Conservation (phyloP, 2,329 filamentous ascomycete species). For the Zasmidium cellare region DNA sequence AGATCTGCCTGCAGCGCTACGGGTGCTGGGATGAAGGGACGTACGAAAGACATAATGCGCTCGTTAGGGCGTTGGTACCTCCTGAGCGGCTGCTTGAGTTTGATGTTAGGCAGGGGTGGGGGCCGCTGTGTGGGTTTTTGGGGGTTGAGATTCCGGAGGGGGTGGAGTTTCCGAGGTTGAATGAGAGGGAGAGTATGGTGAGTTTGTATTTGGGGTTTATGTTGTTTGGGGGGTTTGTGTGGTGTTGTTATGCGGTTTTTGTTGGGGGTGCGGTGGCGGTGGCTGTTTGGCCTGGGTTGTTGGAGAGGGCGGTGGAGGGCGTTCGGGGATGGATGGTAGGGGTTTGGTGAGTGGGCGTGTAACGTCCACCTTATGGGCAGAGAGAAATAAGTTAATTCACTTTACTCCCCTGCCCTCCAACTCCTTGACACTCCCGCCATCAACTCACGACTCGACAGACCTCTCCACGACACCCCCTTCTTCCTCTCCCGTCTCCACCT, state of each 20-base stretch:
- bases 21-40: background rate
- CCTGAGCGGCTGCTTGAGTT: slow-evolving; percentile 5
- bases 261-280: background rate
- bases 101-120: slow-evolving; percentile 7
- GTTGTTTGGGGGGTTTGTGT: background rate
- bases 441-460: too few species aligned
- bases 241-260: background rate
- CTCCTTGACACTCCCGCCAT: too few species aligned
- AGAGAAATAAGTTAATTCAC: too few species aligned
- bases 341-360: too few species aligned
- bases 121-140: slow-evolving; percentile 3
- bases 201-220: background rate
- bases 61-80: background rate
- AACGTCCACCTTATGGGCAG: too few species aligned
- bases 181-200: background rate
- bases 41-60: slow-evolving; percentile 9
- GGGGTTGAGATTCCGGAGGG: background rate
- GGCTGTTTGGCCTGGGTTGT: background rate
- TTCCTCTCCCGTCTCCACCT: too few species aligned
- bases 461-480: too few species aligned
- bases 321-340: too few species aligned
- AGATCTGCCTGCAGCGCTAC: background rate
- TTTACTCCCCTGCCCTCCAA: too few species aligned
- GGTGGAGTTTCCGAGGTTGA: background rate
- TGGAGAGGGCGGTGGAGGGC: background rate